phyloP scores from a whole-genome alignment of 208 protist genomes.

The Zelonia costaricensis region DNA sequence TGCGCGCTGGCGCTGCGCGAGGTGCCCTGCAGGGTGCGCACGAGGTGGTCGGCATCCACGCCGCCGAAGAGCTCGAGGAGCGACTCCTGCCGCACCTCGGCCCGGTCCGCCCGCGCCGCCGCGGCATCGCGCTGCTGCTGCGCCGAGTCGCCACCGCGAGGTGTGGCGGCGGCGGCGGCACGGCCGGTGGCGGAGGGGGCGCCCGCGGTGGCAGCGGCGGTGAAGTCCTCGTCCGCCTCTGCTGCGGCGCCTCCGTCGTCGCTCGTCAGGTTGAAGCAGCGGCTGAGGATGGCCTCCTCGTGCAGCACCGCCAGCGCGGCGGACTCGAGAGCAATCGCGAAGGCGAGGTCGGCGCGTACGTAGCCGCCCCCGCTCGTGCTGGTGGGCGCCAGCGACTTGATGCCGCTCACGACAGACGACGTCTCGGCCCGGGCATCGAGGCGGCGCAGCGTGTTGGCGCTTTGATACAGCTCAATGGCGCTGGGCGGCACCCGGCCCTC shows the following conservation, averaged over 20 bases:
- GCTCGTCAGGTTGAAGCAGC: conserved; percentile 61
- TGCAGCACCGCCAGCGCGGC: conserved; percentile 54
- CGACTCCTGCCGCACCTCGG: conserved; percentile 55
- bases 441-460: conserved; percentile 41
- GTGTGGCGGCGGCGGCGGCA: not conserved
- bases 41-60: conserved; percentile 26
- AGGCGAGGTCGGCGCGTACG: conserved; percentile 73
- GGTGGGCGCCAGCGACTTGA: conserved; percentile 32
- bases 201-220: not conserved
- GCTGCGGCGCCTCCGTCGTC: conserved; percentile 17
- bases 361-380: conserved; percentile 38
- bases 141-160: not conserved
- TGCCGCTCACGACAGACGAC: conserved; percentile 32
- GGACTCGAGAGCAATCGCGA: conserved; percentile 80
- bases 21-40: conserved; percentile 21
- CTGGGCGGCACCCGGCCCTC: conserved; percentile 17
- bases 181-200: not conserved
- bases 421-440: conserved; percentile 36
- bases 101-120: conserved; percentile 11
- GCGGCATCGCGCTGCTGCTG: conserved; percentile 7
- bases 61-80: conserved; percentile 80
- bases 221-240: conserved; percentile 10
- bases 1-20: conserved; percentile 14
- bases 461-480: conserved; percentile 50
- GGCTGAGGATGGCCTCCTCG: conserved; percentile 66